These are phyloP conservation scores for Gossypium rotundifolium DNA, from an alignment of 345 rosid species.

Conservation along the genomic window DNA sequence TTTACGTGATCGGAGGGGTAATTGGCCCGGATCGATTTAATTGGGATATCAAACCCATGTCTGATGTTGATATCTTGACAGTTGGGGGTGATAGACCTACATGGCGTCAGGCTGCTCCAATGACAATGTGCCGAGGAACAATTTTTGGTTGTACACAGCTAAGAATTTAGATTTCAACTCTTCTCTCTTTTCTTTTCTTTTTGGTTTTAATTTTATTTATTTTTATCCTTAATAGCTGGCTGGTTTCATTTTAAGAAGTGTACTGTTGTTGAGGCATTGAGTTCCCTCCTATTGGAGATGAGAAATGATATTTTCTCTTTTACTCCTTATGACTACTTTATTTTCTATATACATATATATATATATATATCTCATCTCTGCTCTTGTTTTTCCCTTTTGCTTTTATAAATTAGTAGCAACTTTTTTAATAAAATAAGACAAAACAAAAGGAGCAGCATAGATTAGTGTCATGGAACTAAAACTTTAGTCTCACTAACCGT, in stretches of 20 bases:
- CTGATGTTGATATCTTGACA: conserved; percentile 57
- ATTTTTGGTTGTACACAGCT: conserved; percentile 74
- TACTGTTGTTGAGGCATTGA: conserved; percentile 19
- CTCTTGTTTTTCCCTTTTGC: background rate
- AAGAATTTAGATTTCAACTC: conserved; percentile 42
- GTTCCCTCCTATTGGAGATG: conserved; percentile 17
- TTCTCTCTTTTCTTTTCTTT: background rate
- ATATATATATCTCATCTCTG: background rate
- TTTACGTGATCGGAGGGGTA: conserved; percentile 82
- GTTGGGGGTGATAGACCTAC: conserved; percentile 65
- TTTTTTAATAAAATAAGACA: background rate
- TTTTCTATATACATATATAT: background rate
- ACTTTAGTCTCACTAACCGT: no score
- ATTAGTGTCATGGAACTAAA: background rate
- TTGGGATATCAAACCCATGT: conserved; percentile 70
- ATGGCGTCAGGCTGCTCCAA: conserved; percentile 73
- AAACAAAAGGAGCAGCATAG: background rate
- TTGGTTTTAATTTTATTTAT: background rate
- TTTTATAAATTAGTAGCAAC: no score
- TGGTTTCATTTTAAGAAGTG: conserved; percentile 19
- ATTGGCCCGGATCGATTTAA: conserved; percentile 81
- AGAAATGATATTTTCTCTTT: conserved; percentile 11
- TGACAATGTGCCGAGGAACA: conserved; percentile 83
- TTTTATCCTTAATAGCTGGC: background rate
- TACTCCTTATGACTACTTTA: conserved; percentile 5